Evolutionary conservation across 192 early-diverging fungal genomes (phyloP).

Genomic region (Obelidium mucronatum): DNA sequence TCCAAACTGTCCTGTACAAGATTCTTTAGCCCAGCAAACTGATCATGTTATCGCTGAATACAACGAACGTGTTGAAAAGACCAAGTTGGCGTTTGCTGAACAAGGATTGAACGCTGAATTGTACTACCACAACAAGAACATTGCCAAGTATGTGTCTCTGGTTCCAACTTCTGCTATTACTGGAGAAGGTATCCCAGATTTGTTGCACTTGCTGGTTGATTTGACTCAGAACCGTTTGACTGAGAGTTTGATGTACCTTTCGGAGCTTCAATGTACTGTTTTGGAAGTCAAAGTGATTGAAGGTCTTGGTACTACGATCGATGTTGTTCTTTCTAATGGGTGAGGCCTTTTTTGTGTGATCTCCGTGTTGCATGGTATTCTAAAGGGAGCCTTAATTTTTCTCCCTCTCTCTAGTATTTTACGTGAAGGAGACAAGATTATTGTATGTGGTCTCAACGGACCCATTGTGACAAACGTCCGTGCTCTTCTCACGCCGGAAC

Average conservation of each 20-base stretch:
- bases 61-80: conserved; percentile 76
- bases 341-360: neutral
- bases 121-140: conserved; percentile 96
- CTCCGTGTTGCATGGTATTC: too few relatives aligned
- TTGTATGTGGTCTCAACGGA: conserved; percentile 93
- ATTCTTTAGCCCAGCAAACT: conserved; percentile 80
- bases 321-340: conserved; percentile 93
- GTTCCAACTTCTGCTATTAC: conserved; percentile 98
- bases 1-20: conserved; percentile 81
- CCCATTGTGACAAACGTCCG: conserved; percentile 93
- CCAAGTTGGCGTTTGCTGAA: conserved; percentile 90
- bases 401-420: conserved; percentile 57
- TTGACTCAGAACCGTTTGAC: conserved; percentile 96
- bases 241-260: conserved; percentile 95
- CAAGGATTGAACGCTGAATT: conserved; percentile 93
- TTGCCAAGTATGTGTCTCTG: conserved; percentile 93
- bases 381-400: conserved; percentile 59
- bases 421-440: conserved; percentile 95
- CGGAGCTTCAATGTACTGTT: conserved; percentile 96
- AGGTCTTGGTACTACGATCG: conserved; percentile 97
- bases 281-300: conserved; percentile 99
- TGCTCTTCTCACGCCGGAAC: conserved; percentile 98
- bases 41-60: conserved; percentile 83
- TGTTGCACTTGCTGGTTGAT: conserved; percentile 89
- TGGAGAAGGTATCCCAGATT: conserved; percentile 98